Conservation (phyloP, 352 stramenopile genomes). For the Phytophthora boehmeriae region DNA sequence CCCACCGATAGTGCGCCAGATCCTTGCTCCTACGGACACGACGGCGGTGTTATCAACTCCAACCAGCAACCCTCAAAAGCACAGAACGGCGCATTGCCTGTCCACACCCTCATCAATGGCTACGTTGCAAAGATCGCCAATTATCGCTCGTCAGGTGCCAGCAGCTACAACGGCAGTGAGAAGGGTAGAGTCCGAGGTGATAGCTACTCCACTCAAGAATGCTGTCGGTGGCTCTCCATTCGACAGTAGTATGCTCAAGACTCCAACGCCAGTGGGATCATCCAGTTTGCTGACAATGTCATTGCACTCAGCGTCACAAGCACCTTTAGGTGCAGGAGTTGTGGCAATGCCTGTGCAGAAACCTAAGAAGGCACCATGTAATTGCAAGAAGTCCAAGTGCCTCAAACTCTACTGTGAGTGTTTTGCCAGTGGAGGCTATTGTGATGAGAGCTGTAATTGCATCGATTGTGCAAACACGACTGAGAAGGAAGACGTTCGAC, state of each 20-base stretch:
- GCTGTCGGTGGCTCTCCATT: slow-evolving; percentile 5
- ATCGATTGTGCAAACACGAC: slow-evolving; percentile 91
- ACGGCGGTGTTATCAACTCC: slow-evolving; percentile 13
- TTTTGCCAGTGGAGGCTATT: slow-evolving; percentile 93
- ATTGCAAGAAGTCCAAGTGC: slow-evolving; percentile 98
- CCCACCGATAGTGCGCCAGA: slow-evolving; percentile 16
- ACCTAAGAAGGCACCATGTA: slow-evolving; percentile 88
- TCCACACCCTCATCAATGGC: slow-evolving; percentile 27
- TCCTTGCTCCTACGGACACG: slow-evolving; percentile 21
- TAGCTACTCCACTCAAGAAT: slow-evolving; percentile 10
- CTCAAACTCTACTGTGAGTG: slow-evolving; percentile 97
- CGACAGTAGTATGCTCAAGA: slow-evolving; percentile 29
- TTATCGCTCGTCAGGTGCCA: slow-evolving; percentile 13
- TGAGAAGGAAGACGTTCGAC: slow-evolving; percentile 64
- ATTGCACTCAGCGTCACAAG: slow-evolving; percentile 31
- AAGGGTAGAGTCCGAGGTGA: slow-evolving; percentile 28
- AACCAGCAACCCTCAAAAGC: slow-evolving; percentile 25
- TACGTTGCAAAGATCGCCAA: slow-evolving; percentile 15
- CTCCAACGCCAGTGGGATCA: slow-evolving; percentile 24
- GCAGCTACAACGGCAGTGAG: slow-evolving; percentile 28
- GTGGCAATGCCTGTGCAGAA: slow-evolving; percentile 11
- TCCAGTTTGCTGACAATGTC: slow-evolving; percentile 26
- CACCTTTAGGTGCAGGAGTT: slow-evolving; percentile 7
- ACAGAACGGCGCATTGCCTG: slow-evolving; percentile 22
- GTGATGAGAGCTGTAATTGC: slow-evolving; percentile 93